Conservation (phyloP, 768 basidiomycete species). For the Tephrocybe sp. region DNA sequence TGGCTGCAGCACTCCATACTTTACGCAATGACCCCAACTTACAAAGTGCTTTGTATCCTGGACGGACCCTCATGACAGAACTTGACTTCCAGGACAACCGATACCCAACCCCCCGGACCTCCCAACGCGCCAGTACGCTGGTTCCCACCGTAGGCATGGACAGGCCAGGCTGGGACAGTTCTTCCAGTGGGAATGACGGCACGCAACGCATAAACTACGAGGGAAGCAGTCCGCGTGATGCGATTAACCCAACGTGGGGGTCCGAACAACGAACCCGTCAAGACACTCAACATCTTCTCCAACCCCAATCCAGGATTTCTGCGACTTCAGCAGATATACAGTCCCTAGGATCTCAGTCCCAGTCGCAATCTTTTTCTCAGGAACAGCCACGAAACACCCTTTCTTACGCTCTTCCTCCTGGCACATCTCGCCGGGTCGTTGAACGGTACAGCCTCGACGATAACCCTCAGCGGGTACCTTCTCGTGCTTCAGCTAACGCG, state of each 20-base stretch:
- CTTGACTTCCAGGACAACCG: slow-evolving; percentile 65
- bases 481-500: slow-evolving; percentile 35
- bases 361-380: slow-evolving; percentile 30
- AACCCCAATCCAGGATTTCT: slow-evolving; percentile 22
- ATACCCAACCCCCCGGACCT: slow-evolving; percentile 38
- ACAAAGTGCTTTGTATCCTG: slow-evolving; percentile 42
- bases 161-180: slow-evolving; percentile 25
- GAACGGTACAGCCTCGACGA: slow-evolving; percentile 58
- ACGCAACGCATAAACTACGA: slow-evolving; percentile 17
- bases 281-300: slow-evolving; percentile 19
- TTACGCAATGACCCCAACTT: slow-evolving; percentile 40
- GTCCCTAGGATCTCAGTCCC: slow-evolving; percentile 28
- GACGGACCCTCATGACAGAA: slow-evolving; percentile 54
- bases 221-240: slow-evolving; percentile 16
- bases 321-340: slow-evolving; percentile 30
- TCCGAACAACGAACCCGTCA: slow-evolving; percentile 23
- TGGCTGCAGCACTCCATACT: slow-evolving; percentile 53
- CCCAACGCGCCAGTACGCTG: slow-evolving; percentile 28
- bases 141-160: slow-evolving; percentile 26
- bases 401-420: slow-evolving; percentile 46
- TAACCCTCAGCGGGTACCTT: slow-evolving; percentile 31
- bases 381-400: slow-evolving; percentile 38
- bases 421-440: slow-evolving; percentile 45
- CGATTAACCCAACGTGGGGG: slow-evolving; percentile 18
- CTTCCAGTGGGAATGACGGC: slow-evolving; percentile 17